phyloP scores from a whole-genome alignment of 352 stramenopile species.

The Blastocystis sp. region DNA sequence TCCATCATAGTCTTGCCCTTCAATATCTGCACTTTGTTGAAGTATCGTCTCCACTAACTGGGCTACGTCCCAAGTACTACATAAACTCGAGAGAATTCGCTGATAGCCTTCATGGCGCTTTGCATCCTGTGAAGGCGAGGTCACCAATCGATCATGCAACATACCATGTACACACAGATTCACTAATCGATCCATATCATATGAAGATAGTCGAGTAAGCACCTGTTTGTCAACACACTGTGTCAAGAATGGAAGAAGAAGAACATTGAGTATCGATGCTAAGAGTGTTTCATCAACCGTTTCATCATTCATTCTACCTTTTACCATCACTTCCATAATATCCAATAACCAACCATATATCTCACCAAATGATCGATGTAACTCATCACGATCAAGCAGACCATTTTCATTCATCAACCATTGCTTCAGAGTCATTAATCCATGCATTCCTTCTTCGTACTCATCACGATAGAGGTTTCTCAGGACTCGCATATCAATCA shows the following conservation, averaged over 20 bases:
- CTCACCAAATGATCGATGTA: neutral
- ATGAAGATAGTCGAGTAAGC: neutral
- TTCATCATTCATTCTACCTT: neutral
- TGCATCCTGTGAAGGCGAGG: neutral
- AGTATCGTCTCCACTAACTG: neutral
- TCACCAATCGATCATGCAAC: neutral
- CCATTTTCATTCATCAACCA: neutral
- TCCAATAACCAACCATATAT: neutral
- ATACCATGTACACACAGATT: neutral
- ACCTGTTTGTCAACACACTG: neutral
- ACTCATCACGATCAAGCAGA: neutral
- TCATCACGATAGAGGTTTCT: neutral
- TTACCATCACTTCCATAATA: neutral
- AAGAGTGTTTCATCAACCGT: neutral
- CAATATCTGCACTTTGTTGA: neutral
- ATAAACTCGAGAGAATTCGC: slow-evolving; percentile 40
- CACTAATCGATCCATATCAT: neutral
- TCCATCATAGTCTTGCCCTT: neutral
- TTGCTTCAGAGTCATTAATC: neutral
- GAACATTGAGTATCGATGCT: neutral
- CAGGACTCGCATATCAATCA: neutral
- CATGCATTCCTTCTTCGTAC: neutral
- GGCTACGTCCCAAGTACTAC: neutral
- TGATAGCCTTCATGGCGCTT: slow-evolving; percentile 31
- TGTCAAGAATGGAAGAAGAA: neutral